phyloP scores from a whole-genome alignment of 495 filamentous ascomycete species.

The Amniculicola lignicola region DNA sequence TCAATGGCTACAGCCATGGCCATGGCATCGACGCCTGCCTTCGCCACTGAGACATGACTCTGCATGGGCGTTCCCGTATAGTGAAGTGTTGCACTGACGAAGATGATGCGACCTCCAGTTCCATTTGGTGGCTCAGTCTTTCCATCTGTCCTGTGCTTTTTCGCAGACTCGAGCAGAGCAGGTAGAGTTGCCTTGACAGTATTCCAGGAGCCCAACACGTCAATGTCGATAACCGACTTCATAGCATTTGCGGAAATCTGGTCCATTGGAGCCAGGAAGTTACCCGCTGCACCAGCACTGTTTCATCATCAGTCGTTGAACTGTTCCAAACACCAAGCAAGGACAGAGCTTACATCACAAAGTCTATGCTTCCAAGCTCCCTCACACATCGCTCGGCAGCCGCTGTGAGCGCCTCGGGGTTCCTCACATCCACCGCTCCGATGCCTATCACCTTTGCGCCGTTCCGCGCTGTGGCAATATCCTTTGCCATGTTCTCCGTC shows the following conservation, averaged over 20 bases:
- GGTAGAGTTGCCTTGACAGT: constrained; percentile 88
- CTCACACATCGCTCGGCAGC: constrained; percentile 74
- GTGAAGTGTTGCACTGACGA: constrained; percentile 85
- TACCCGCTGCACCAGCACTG: constrained; percentile 91
- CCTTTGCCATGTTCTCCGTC: constrained; percentile 72
- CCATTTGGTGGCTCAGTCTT: constrained; percentile 44
- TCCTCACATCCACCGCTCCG: constrained; percentile 78
- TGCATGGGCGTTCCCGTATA: constrained; percentile 82
- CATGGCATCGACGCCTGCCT: constrained; percentile 85
- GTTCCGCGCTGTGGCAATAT: constrained; percentile 71
- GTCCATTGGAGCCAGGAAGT: constrained; percentile 86
- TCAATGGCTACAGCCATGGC: constrained; percentile 73
- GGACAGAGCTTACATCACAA: constrained; percentile 69
- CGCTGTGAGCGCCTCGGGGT: constrained; percentile 60
- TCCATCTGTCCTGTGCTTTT: constrained; percentile 54
- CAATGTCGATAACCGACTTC: constrained; percentile 94
- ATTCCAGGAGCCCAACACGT: constrained; percentile 89
- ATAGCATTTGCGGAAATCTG: constrained; percentile 84
- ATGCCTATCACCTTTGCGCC: constrained; percentile 84
- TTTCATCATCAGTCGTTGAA: constrained; percentile 17
- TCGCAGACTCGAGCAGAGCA: constrained; percentile 69
- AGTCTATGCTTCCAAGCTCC: constrained; percentile 86
- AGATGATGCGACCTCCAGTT: constrained; percentile 82
- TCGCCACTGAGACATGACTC: constrained; percentile 81
- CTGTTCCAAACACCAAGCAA: constrained; percentile 1